These are phyloP conservation scores for Lodderomyces metapsilosis DNA, from an alignment of 1,139 yeast species.

Conservation along the genomic window DNA sequence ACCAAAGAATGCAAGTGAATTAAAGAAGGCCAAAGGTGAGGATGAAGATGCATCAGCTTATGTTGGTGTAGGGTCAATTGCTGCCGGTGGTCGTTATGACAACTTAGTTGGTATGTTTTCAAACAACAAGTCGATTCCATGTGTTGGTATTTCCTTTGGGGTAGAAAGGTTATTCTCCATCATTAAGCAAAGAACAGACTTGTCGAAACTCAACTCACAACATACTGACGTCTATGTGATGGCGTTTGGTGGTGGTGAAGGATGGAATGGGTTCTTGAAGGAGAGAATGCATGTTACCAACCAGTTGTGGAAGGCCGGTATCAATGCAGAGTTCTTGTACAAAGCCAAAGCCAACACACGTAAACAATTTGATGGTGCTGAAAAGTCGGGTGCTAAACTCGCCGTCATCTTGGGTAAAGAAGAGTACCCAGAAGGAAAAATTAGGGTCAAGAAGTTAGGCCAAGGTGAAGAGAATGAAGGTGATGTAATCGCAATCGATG, in stretches of 20 bases:
- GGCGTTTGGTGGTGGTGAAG: slow-evolving; percentile 98
- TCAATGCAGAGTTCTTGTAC: slow-evolving; percentile 87
- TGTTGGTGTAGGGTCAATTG: slow-evolving; percentile 97
- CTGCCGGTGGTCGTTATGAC: slow-evolving; percentile 98
- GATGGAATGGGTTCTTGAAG: slow-evolving; percentile 86
- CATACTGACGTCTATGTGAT: slow-evolving; percentile 91
- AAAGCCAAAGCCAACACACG: slow-evolving; percentile 91
- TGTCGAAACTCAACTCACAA: slow-evolving; percentile 65
- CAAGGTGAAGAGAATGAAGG: slow-evolving; percentile 89
- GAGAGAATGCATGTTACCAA: slow-evolving; percentile 89
- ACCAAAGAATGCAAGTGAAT: slow-evolving; percentile 70
- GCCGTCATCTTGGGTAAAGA: slow-evolving; percentile 96
- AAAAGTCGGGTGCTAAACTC: slow-evolving; percentile 84
- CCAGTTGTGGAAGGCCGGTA: slow-evolving; percentile 80
- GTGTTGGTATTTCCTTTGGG: slow-evolving; percentile 96
- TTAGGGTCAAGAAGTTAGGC: slow-evolving; percentile 84
- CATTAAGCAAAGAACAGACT: slow-evolving; percentile 72
- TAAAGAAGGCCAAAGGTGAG: slow-evolving; percentile 50
- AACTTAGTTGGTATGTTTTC: slow-evolving; percentile 96
- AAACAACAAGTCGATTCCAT: slow-evolving; percentile 88
- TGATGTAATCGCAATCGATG: slow-evolving; percentile 61
- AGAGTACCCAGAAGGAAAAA: slow-evolving; percentile 76
- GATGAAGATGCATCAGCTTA: slow-evolving; percentile 94
- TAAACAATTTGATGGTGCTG: slow-evolving; percentile 97
- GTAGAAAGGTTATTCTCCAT: slow-evolving; percentile 92